A percentile compares a stretch with the other conserved stretches of the same genome.
These are phyloP conservation scores for Hypoxylon sp. DNA, from an alignment of 2,329 filamentous ascomycete species.

Conservation along the genomic window DNA sequence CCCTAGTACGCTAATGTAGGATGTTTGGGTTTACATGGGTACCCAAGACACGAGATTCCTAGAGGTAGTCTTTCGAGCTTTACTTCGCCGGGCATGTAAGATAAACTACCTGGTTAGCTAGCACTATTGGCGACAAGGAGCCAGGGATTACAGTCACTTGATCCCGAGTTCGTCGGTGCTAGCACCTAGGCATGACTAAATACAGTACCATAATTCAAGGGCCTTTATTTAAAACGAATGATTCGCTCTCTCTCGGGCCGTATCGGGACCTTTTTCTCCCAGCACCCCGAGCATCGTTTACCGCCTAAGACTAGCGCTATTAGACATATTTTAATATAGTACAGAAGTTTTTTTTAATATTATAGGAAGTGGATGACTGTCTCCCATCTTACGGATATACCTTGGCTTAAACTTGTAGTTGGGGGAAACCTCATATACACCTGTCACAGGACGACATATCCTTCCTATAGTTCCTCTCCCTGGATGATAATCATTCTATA, in stretches of 20 bases:
- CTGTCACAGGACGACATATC: not conserved
- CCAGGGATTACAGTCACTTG: not conserved
- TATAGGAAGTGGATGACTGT: not conserved
- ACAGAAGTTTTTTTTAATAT: not conserved
- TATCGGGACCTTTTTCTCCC: not conserved
- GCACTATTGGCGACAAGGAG: not conserved
- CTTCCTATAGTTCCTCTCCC: not conserved
- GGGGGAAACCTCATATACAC: not conserved
- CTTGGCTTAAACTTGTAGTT: not conserved
- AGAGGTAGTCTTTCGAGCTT: not conserved
- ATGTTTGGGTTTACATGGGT: not conserved
- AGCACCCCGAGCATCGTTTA: not conserved
- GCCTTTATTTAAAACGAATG: not conserved
- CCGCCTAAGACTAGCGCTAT: not conserved
- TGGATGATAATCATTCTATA: not conserved
- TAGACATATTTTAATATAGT: not conserved
- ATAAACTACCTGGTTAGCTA: not conserved
- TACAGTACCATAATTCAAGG: not conserved
- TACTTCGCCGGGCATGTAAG: not conserved
- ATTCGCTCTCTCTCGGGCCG: not conserved
- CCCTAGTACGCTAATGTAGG: not conserved
- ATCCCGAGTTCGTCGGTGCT: not conserved
- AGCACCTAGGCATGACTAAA: not conserved
- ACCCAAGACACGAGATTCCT: not conserved
- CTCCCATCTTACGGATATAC: not conserved